Evolutionary conservation across 306 rosid genomes (phyloP).

Genomic region (Oemleria cerasiformis): DNA sequence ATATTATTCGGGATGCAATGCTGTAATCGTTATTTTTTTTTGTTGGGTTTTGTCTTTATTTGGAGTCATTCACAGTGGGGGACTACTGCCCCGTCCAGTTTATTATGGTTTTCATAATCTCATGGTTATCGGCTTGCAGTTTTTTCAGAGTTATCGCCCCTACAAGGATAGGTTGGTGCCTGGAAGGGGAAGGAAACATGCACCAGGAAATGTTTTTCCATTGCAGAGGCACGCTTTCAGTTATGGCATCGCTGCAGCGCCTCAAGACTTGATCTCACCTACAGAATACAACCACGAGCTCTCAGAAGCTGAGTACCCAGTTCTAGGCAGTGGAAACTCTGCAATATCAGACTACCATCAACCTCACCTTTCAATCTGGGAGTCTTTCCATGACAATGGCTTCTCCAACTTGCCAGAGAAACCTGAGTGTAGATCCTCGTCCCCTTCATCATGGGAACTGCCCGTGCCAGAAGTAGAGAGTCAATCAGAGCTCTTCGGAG

Average conservation of each 20-base stretch:
- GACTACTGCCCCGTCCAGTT: neutral
- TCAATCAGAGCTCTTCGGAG: conserved; percentile 27
- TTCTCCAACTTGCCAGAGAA: conserved; percentile 40
- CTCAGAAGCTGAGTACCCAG: conserved; percentile 52
- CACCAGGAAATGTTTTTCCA: conserved; percentile 38
- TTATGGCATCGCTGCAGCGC: conserved; percentile 38
- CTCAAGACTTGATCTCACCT: conserved; percentile 37
- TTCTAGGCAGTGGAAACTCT: conserved; percentile 35
- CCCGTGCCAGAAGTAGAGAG: conserved; percentile 36
- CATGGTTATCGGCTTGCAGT: conserved; percentile 28
- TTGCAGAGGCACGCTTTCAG: conserved; percentile 35
- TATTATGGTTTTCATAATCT: conserved; percentile 18
- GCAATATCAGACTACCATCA: conserved; percentile 43
- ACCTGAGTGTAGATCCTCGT: conserved; percentile 42
- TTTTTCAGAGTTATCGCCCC: conserved; percentile 48
- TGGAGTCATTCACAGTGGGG: conserved; percentile 9
- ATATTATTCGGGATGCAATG: neutral
- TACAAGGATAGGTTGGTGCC: conserved; percentile 42
- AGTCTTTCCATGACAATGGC: conserved; percentile 35
- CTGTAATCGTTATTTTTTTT: neutral
- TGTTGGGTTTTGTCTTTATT: conserved; percentile 9
- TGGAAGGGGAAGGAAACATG: conserved; percentile 55
- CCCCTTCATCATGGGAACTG: conserved; percentile 41
- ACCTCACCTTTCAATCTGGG: conserved; percentile 40
- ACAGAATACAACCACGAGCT: conserved; percentile 40